Conservation (phyloP, 345 rosid genomes). For the Camelina sativa region DNA sequence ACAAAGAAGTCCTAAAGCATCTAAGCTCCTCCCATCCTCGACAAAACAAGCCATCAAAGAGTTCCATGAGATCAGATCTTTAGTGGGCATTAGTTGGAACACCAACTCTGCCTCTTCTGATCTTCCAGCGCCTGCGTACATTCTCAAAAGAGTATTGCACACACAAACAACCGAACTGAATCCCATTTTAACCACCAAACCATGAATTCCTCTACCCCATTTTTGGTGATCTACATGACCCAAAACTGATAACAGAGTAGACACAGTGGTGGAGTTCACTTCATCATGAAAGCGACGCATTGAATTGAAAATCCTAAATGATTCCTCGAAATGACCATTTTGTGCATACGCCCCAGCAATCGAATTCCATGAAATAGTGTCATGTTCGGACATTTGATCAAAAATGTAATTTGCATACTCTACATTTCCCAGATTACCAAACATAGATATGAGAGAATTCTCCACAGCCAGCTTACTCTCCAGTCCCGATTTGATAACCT, state of each 20-base stretch:
- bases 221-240: slow-evolving; percentile 62
- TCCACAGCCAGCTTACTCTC: slow-evolving; percentile 62
- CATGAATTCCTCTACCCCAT: slow-evolving; percentile 79
- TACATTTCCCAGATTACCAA: slow-evolving; percentile 58
- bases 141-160: slow-evolving; percentile 69
- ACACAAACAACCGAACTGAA: slow-evolving; percentile 55
- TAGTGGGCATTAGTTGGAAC: slow-evolving; percentile 64
- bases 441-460: slow-evolving; percentile 76
- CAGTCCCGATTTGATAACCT: slow-evolving; percentile 64
- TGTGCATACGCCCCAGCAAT: slow-evolving; percentile 62
- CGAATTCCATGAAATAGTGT: slow-evolving; percentile 86
- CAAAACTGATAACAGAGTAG: slow-evolving; percentile 62
- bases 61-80: slow-evolving; percentile 84
- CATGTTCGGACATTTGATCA: slow-evolving; percentile 59
- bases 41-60: slow-evolving; percentile 69
- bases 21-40: slow-evolving; percentile 58
- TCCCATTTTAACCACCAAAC: slow-evolving; percentile 64
- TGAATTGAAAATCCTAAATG: slow-evolving; percentile 51
- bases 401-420: slow-evolving; percentile 59
- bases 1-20: slow-evolving; percentile 56
- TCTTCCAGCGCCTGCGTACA: slow-evolving; percentile 75
- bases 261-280: slow-evolving; percentile 70
- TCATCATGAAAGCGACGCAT: slow-evolving; percentile 60
- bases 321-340: slow-evolving; percentile 55
- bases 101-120: slow-evolving; percentile 62